Conservation (phyloP, 2,329 filamentous ascomycete genomes). For the Geosmithia flava region DNA sequence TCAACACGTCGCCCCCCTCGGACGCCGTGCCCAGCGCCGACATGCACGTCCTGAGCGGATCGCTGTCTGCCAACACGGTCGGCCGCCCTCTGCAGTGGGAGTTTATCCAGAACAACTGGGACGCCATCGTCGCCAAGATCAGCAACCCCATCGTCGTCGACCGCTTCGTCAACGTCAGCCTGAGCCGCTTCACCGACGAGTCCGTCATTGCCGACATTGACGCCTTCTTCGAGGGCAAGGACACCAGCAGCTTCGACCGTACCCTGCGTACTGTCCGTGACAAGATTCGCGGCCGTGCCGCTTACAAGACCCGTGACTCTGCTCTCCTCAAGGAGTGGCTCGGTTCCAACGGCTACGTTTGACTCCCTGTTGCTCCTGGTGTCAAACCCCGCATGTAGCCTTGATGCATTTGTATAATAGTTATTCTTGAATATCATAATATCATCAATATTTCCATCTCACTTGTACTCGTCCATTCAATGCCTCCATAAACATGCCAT, state of each 20-base stretch:
- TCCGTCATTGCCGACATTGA: constrained; percentile 65
- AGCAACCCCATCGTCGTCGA: constrained; percentile 85
- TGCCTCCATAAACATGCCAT: too few species aligned
- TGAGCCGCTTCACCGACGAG: constrained; percentile 67
- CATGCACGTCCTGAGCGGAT: constrained; percentile 68
- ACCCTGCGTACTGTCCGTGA: constrained; percentile 78
- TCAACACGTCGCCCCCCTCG: constrained; percentile 45
- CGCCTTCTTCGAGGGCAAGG: constrained; percentile 74
- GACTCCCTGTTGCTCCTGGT: too few species aligned
- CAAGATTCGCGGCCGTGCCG: constrained; percentile 70
- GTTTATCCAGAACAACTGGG: constrained; percentile 78
- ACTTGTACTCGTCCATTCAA: too few species aligned
- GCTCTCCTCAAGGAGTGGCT: constrained; percentile 70
- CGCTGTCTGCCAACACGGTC: constrained; percentile 60
- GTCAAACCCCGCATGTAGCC: too few species aligned
- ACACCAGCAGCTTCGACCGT: constrained; percentile 76
- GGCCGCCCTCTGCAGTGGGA: constrained; percentile 71
- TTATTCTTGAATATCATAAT: too few species aligned
- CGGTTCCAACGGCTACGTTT: constrained; percentile 31
- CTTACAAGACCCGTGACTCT: constrained; percentile 70
- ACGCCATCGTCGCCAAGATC: constrained; percentile 57
- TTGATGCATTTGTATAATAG: too few species aligned
- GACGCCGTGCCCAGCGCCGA: constrained; percentile 73
- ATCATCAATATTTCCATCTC: too few species aligned
- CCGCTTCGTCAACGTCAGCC: constrained; percentile 67